Evolutionary conservation across 169 alveolate species (phyloP).

Genomic region (Theileria parva): DNA sequence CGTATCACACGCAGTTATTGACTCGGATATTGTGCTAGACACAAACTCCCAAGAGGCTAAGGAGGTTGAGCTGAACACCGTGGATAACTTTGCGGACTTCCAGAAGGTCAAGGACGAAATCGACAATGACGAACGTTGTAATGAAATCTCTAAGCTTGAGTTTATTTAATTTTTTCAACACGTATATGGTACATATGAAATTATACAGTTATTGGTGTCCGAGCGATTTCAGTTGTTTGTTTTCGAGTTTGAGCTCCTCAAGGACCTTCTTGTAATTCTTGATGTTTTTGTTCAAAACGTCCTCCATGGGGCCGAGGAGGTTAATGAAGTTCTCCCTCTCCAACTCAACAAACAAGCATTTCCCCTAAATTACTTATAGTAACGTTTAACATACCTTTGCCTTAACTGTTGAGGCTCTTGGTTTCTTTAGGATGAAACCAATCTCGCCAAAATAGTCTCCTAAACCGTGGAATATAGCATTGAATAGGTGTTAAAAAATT

Average conservation of each 20-base stretch:
- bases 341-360: slow-evolving; percentile 81
- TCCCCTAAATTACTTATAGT: slow-evolving; percentile 30
- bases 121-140: slow-evolving; percentile 32
- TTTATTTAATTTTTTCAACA: slow-evolving; percentile 17
- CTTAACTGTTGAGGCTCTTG: slow-evolving; percentile 94
- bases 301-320: slow-evolving; percentile 94
- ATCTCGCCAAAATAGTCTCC: slow-evolving; percentile 98
- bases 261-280: slow-evolving; percentile 85
- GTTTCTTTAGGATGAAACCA: slow-evolving; percentile 90
- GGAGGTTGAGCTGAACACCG: slow-evolving; percentile 2
- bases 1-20: slow-evolving; percentile 5
- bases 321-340: slow-evolving; percentile 93
- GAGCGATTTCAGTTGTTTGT: slow-evolving; percentile 26
- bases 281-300: slow-evolving; percentile 88
- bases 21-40: slow-evolving; percentile 18
- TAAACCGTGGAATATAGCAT: slow-evolving; percentile 1
- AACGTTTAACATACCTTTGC: slow-evolving; percentile 62
- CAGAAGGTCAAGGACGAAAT: slow-evolving; percentile 36
- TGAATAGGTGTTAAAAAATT: neutral
- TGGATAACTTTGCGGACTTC: slow-evolving; percentile 57
- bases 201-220: neutral
- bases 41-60: neutral
- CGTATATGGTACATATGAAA: neutral
- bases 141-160: slow-evolving; percentile 51
- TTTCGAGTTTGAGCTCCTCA: slow-evolving; percentile 58